Conservation (phyloP, 2,329 filamentous ascomycete genomes). For the Botrytis medusae region DNA sequence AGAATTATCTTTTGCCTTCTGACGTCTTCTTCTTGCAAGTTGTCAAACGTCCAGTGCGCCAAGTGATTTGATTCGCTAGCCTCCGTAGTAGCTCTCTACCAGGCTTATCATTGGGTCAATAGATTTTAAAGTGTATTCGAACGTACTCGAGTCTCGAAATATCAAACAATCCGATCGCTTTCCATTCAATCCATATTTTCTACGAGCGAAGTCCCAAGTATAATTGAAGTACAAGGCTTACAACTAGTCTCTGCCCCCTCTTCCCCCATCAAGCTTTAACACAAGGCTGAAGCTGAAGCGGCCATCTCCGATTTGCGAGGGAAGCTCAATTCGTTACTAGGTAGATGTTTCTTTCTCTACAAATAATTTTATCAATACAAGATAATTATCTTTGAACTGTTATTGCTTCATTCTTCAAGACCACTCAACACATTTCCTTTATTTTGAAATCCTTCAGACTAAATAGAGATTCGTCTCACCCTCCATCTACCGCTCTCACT, state of each 20-base stretch:
- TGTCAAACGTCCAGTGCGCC: constrained; percentile 34
- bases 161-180: background rate
- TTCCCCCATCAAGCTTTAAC: background rate
- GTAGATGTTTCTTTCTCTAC: background rate
- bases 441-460: background rate
- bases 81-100: background rate
- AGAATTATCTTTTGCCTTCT: constrained; percentile 24
- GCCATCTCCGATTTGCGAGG: constrained; percentile 30
- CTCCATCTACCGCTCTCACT: background rate
- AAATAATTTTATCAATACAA: background rate
- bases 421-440: background rate
- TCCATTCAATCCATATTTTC: background rate
- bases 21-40: constrained; percentile 23
- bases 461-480: background rate
- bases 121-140: background rate
- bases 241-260: background rate
- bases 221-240: background rate
- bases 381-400: background rate
- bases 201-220: no score
- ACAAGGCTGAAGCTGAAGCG: constrained; percentile 31
- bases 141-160: background rate
- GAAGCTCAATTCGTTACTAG: background rate
- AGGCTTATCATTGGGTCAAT: background rate
- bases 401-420: background rate
- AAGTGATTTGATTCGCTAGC: constrained; percentile 22